Base-by-base conservation (phyloP, 1,284 basidiomycete species). In the Irpex lacteus region DNA sequence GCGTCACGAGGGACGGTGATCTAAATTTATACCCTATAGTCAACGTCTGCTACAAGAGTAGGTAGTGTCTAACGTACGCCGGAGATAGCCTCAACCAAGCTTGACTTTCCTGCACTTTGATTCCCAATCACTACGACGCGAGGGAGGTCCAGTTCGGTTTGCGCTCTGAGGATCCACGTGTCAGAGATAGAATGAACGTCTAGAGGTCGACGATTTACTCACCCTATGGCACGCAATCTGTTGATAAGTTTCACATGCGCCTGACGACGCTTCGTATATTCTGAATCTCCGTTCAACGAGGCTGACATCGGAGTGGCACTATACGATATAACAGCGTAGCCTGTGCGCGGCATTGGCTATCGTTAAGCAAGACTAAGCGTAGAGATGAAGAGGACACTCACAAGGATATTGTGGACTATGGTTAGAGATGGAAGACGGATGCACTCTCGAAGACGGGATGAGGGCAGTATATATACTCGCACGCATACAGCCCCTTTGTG, bases 61-160 rank as follows among this genome's bases (percentile, higher is more conserved):
- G 2, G 26, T 26, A 26, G 26, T 26, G 26, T 26, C 3, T 26
- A 26, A 26, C 80, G 60, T 70, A 88, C 86, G 3, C 83, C 84
- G 15, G 81, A 85, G 0, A 88, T 83, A 0, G 84, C 85, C 64
- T 88, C 86, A 0, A 88, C 83, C 0, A 65, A 63, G 63, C 68
- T 63, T 38, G 60, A 71, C 79, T 67, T 70, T 80, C 86, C 85
- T 0, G 87, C 72, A 54, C 69, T 71, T 63, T 74, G 72, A 55
- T 72, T 73, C 1, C 73, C 73, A 34, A 74, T 72, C 44, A 73
- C 73, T 2, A 69, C 72, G 36, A 74, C 68, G 1, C 72, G 70
- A 13, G 73, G 73, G 2, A 74, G 67, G 47, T 73, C 71, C 1
- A 74, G 54, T 40, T 72, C 68, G 6, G 69, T 67, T 57, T 73